Conservation (phyloP, 306 rosid genomes). For the Neltuma alba region DNA sequence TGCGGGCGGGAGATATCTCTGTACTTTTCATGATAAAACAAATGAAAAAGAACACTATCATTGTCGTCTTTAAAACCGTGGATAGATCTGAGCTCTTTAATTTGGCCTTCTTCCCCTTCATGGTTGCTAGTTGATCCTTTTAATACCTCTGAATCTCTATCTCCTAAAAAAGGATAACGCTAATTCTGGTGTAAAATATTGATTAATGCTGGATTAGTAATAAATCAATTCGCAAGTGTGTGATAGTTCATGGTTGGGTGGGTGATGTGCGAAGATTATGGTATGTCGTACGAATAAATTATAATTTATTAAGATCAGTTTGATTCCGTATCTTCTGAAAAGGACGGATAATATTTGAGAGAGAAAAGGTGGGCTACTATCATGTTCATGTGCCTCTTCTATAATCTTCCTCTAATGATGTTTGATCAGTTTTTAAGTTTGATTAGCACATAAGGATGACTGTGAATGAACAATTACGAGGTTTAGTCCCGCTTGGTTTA, state of each 20-base stretch:
- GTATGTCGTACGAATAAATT: not conserved
- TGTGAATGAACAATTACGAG: not conserved
- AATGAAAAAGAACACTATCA: not conserved
- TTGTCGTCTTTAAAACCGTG: not conserved
- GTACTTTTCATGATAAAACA: not conserved
- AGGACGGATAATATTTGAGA: not conserved
- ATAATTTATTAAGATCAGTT: not conserved
- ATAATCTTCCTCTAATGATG: not conserved
- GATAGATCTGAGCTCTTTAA: not conserved
- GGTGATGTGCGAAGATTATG: slow-evolving; percentile 8
- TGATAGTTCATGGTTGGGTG: not conserved
- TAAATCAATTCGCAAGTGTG: not conserved
- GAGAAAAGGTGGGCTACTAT: not conserved
- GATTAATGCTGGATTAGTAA: not conserved
- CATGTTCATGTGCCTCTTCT: not conserved
- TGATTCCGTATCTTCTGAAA: slow-evolving; percentile 13
- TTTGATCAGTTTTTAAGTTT: not conserved
- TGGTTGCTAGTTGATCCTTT: too few relatives aligned
- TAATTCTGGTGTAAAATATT: not conserved
- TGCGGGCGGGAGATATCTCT: not conserved
- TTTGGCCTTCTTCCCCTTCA: too few relatives aligned
- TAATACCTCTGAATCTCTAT: not conserved
- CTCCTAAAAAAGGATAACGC: not conserved
- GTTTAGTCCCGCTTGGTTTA: too few relatives aligned
- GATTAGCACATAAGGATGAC: not conserved